A percentile compares a stretch with the other conserved stretches of the same genome.
These are phyloP conservation scores for Litsea cubeba DNA, from an alignment of 164 flowering plant genomes.

Conservation along the genomic window DNA sequence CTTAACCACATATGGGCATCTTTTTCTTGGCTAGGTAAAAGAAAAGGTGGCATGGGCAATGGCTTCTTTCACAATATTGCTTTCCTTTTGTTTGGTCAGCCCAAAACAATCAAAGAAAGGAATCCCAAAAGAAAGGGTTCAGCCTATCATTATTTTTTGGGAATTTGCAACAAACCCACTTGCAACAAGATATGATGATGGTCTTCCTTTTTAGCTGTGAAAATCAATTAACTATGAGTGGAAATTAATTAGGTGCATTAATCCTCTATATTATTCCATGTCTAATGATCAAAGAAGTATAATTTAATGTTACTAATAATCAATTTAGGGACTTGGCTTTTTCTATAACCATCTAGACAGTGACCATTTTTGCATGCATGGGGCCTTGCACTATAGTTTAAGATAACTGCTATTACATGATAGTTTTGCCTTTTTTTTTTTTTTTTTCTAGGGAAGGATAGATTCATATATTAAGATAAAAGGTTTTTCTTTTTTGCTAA, in stretches of 20 bases:
- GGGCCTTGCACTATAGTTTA: too few relatives aligned
- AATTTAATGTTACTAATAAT: too few relatives aligned
- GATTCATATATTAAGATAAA: too few relatives aligned
- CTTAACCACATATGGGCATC: background rate
- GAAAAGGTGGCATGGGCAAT: conserved; percentile 9
- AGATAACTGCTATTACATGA: too few relatives aligned
- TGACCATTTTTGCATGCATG: too few relatives aligned
- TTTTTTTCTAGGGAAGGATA: too few relatives aligned
- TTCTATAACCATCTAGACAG: too few relatives aligned
- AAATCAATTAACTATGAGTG: background rate
- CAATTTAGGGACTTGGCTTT: too few relatives aligned
- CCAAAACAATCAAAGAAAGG: conserved; percentile 1
- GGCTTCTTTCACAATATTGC: background rate
- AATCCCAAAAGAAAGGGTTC: too few relatives aligned
- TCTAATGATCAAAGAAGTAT: too few relatives aligned
- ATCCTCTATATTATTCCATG: background rate
- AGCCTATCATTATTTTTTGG: conserved; percentile 21
- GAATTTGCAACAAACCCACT: conserved; percentile 14
- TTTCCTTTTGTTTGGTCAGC: background rate
- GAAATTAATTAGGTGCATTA: background rate
- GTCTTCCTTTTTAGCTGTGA: background rate
- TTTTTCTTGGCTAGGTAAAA: background rate
- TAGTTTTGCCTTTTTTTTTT: too few relatives aligned
- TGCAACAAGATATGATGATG: conserved; percentile 13
- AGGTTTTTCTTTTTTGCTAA: too few relatives aligned